A percentile compares a stretch with the other conserved stretches of the same genome.
Conservation (phyloP, 164 flowering plant species). For the Saururus chinensis region DNA sequence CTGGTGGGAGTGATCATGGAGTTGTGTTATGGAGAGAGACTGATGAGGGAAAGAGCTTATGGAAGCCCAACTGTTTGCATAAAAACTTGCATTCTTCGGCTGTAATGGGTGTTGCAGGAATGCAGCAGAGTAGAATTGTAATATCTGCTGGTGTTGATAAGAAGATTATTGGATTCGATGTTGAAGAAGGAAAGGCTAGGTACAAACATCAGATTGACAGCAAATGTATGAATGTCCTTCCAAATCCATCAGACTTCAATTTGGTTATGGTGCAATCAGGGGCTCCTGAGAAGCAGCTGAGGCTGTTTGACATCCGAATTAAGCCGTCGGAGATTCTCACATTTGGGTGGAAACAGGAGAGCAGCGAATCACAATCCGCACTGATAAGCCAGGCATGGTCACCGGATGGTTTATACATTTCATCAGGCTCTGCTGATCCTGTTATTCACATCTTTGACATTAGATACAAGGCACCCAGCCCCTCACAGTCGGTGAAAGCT, state of each 20-base stretch:
- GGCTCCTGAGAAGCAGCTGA: constrained; percentile 66
- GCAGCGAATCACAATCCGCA: constrained; percentile 90
- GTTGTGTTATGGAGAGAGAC: constrained; percentile 73
- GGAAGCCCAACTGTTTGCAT: constrained; percentile 77
- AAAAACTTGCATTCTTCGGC: constrained; percentile 74
- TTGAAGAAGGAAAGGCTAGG: constrained; percentile 41
- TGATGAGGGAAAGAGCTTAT: constrained; percentile 30
- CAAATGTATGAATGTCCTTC: constrained; percentile 87
- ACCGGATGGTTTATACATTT: constrained; percentile 71
- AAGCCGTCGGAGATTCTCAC: constrained; percentile 66
- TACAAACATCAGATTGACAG: constrained; percentile 77
- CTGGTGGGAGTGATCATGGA: constrained; percentile 96
- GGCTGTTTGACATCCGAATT: constrained; percentile 67
- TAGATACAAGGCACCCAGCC: constrained; percentile 50
- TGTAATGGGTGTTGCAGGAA: constrained; percentile 95
- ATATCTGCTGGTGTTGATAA: constrained; percentile 86
- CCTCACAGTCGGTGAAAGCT: constrained; percentile 76
- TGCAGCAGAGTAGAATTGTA: constrained; percentile 59
- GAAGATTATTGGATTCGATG: constrained; percentile 71
- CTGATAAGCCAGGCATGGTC: constrained; percentile 95
- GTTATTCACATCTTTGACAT: constrained; percentile 82
- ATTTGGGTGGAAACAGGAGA: constrained; percentile 91
- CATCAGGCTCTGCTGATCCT: constrained; percentile 92
- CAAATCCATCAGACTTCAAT: constrained; percentile 90
- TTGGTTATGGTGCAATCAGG: constrained; percentile 95